These are phyloP conservation scores for Beauveria bassiana DNA, from an alignment of 2,329 filamentous ascomycete species.

Conservation along the genomic window DNA sequence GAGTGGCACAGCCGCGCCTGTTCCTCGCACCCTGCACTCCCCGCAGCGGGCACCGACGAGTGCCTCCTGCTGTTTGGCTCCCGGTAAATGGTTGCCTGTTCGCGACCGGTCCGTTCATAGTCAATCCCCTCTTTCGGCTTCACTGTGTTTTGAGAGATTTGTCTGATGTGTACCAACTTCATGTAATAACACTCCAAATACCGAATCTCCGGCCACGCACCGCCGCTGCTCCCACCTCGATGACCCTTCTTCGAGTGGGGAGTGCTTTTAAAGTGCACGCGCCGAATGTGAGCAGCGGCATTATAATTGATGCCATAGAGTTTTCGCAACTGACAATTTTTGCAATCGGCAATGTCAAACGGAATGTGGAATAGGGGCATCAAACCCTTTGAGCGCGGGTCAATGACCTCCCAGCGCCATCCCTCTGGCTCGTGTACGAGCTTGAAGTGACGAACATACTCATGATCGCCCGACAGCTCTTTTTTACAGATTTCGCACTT, in stretches of 20 bases:
- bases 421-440: background rate
- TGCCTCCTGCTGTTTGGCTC: background rate
- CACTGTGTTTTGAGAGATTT: constrained; percentile 33
- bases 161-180: constrained; percentile 44
- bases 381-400: background rate
- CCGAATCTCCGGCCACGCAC: no score
- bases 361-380: constrained; percentile 27
- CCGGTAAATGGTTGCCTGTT: constrained; percentile 7
- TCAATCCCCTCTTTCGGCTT: constrained; percentile 12
- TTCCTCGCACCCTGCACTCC: background rate
- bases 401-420: background rate
- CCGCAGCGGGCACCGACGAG: background rate
- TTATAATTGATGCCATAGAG: constrained; percentile 91
- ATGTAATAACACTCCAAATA: constrained; percentile 45
- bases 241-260: constrained; percentile 35
- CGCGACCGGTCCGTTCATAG: background rate
- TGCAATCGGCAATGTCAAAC: constrained; percentile 67
- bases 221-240: background rate
- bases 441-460: background rate
- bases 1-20: background rate
- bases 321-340: constrained; percentile 70
- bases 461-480: background rate
- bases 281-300: constrained; percentile 79
- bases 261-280: constrained; percentile 72
- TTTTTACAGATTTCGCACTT: background rate